phyloP scores from a whole-genome alignment of 768 basidiomycete genomes.

The Boletus pseudopeckii region DNA sequence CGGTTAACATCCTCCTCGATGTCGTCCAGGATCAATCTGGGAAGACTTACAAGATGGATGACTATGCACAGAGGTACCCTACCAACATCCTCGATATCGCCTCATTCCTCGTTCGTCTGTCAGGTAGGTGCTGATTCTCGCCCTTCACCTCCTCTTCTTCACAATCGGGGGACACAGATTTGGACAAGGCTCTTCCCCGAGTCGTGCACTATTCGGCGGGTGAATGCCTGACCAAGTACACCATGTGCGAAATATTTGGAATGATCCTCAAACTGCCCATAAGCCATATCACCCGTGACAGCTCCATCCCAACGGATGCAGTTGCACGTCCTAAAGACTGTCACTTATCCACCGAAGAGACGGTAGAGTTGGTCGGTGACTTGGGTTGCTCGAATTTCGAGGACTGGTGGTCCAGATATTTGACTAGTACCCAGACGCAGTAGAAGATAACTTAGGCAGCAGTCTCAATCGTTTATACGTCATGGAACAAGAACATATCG shows the following conservation, averaged over 20 bases:
- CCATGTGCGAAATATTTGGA: slow-evolving; percentile 80
- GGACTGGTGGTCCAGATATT: slow-evolving; percentile 74
- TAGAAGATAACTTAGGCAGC: slow-evolving; percentile 6
- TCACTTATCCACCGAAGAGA: slow-evolving; percentile 70
- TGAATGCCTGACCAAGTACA: slow-evolving; percentile 89
- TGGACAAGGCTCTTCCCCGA: slow-evolving; percentile 33
- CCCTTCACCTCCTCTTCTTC: neutral
- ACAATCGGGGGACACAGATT: slow-evolving; percentile 25
- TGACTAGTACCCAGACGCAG: slow-evolving; percentile 25
- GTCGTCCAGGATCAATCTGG: slow-evolving; percentile 84
- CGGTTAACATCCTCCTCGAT: slow-evolving; percentile 86
- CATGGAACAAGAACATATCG: neutral
- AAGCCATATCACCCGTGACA: slow-evolving; percentile 70
- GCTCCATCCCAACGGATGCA: slow-evolving; percentile 61
- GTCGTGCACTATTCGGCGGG: slow-evolving; percentile 85
- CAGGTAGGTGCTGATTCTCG: slow-evolving; percentile 42
- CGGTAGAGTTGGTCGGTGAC: slow-evolving; percentile 63
- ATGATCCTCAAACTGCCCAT: slow-evolving; percentile 68
- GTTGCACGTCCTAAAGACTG: slow-evolving; percentile 79
- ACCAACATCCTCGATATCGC: slow-evolving; percentile 90
- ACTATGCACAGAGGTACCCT: slow-evolving; percentile 89
- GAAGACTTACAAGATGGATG: slow-evolving; percentile 92
- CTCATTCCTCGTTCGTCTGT: slow-evolving; percentile 73
- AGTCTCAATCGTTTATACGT: slow-evolving; percentile 5
- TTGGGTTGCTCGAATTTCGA: slow-evolving; percentile 69